Evolutionary conservation across 352 stramenopile genomes (phyloP).

Genomic region (Globisporangium mamillatum): DNA sequence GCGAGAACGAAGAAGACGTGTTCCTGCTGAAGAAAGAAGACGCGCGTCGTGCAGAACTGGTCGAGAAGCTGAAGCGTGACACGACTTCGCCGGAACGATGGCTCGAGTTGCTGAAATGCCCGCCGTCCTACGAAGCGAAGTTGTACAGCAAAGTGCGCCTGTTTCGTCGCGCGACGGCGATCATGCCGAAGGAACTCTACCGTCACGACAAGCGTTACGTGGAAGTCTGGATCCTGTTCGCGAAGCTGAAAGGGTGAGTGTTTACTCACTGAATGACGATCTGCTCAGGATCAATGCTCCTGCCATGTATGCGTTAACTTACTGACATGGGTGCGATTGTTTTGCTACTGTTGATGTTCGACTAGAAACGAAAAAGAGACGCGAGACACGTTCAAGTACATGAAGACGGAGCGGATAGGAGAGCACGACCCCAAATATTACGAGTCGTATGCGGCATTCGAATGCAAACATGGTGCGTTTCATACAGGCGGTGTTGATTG

Average conservation of each 20-base stretch:
- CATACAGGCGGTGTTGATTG: neutral
- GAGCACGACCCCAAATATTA: constrained; percentile 48
- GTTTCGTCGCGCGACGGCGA: constrained; percentile 38
- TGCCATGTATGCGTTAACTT: neutral
- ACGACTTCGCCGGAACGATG: constrained; percentile 42
- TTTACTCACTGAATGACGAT: neutral
- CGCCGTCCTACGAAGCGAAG: constrained; percentile 38
- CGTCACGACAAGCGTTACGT: constrained; percentile 37
- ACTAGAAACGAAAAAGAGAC: constrained; percentile 41
- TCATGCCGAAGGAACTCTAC: constrained; percentile 31
- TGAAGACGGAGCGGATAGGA: constrained; percentile 54
- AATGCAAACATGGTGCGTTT: constrained; percentile 35
- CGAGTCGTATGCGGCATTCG: constrained; percentile 65
- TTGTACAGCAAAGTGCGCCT: constrained; percentile 43
- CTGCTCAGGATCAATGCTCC: neutral
- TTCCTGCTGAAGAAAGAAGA: constrained; percentile 59
- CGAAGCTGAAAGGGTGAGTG: constrained; percentile 45
- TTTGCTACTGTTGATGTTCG: neutral
- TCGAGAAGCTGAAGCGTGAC: constrained; percentile 48
- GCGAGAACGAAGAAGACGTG: constrained; percentile 55
- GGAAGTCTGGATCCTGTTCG: constrained; percentile 62
- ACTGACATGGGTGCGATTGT: neutral
- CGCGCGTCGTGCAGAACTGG: constrained; percentile 33
- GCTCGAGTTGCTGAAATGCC: constrained; percentile 52
- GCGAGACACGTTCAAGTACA: constrained; percentile 52